These are phyloP conservation scores for Euphorbia peplus DNA, from an alignment of 345 rosid genomes.

Conservation along the genomic window DNA sequence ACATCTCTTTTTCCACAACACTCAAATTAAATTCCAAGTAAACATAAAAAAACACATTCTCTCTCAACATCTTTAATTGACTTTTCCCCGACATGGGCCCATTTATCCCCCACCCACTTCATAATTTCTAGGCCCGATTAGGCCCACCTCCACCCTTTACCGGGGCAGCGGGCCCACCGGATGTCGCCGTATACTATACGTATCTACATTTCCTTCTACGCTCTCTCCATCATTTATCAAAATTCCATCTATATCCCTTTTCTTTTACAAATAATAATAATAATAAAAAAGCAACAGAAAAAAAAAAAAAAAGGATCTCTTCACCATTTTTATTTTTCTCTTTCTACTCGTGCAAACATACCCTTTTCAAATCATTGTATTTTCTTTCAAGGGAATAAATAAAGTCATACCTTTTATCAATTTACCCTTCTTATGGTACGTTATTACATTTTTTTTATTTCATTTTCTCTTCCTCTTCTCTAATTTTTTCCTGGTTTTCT, in stretches of 20 bases:
- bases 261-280: no score
- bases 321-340: not conserved
- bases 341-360: not conserved
- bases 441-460: not conserved
- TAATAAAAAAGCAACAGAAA: no score
- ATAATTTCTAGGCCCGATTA: not conserved
- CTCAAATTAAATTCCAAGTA: no score
- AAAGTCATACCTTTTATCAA: constrained; percentile 20
- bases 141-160: constrained; percentile 6
- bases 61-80: constrained; percentile 21
- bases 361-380: not conserved
- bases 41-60: not conserved
- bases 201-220: constrained; percentile 6
- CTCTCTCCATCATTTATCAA: no score
- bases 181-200: constrained; percentile 25
- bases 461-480: no score
- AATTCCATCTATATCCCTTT: constrained; percentile 13
- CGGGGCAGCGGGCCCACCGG: constrained; percentile 29
- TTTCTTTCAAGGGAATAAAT: constrained; percentile 15
- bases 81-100: constrained; percentile 20
- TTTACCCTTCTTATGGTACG: constrained; percentile 20
- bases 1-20: no score
- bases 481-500: not conserved
- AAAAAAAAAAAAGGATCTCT: not conserved
- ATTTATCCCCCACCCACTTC: not conserved